These are phyloP conservation scores for Drechslerella coelobrocha DNA, from an alignment of 2,329 filamentous ascomycete species.

Conservation along the genomic window DNA sequence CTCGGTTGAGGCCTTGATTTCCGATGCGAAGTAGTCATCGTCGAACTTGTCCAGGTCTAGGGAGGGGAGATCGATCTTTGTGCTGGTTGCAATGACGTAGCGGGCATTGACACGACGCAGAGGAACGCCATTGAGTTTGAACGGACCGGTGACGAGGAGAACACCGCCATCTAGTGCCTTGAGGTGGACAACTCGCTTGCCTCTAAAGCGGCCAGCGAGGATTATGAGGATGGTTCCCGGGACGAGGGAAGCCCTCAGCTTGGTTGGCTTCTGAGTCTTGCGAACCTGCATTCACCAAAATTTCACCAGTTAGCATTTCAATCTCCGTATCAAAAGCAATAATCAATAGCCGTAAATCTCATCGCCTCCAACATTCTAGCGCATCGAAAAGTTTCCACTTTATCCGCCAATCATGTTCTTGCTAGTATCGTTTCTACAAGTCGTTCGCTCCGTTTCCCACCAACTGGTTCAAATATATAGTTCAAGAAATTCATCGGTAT, in stretches of 20 bases:
- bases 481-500: constrained; percentile 17
- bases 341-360: too few species aligned
- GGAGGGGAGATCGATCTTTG: constrained; percentile 81
- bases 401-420: constrained; percentile 3
- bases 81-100: constrained; percentile 90
- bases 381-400: too few species aligned
- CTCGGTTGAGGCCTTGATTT: constrained; percentile 85
- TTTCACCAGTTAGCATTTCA: constrained; percentile 50
- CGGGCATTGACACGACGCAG: constrained; percentile 91
- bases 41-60: constrained; percentile 90
- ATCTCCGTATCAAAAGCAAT: constrained; percentile 36
- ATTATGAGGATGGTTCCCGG: constrained; percentile 98
- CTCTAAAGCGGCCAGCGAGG: constrained; percentile 98
- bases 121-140: constrained; percentile 99
- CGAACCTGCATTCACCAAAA: constrained; percentile 71
- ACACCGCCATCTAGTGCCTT: constrained; percentile 97
- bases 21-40: constrained; percentile 95
- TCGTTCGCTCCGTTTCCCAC: background rate
- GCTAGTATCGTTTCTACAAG: constrained; percentile 8
- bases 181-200: constrained; percentile 99
- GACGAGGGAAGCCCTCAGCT: constrained; percentile 85
- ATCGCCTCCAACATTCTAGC: too few species aligned
- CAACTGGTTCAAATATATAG: constrained; percentile 3
- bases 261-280: constrained; percentile 88
- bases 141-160: constrained; percentile 97